Evolutionary conservation across 2,329 filamentous ascomycete species (phyloP), one percentile per base, ranked within the genome.

Genomic region (Pochonia chlamydosporia): DNA sequence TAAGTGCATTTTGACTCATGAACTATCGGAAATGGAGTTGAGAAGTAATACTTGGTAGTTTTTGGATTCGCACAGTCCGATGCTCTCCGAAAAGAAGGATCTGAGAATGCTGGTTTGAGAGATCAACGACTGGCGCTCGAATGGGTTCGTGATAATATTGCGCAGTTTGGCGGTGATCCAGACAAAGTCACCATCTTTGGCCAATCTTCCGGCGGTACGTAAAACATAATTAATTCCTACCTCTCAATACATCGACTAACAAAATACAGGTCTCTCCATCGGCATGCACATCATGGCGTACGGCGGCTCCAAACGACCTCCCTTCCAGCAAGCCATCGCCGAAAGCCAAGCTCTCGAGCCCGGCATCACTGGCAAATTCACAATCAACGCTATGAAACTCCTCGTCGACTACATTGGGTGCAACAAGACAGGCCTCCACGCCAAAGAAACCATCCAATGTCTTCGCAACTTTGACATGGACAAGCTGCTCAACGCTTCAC

Each of bases 271-370:
- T 8, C 56, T 72, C 3, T 59, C 69, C 9, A 64, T 73, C 4
- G 69, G 68, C 10, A 57, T 75, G 57, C 73, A 77, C 44, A 67
- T 74, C n/a, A 61, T 76, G 52, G 71, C 73, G 1, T 75, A 72
- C 47, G 73, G 71, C 13, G 71, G 61, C 16, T 63, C 51, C 21
- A 67, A 69, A 44, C 66, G 67, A 0, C 63, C 63, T 8, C 69
- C 70, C 0, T 78, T 76, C 54, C 67, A 70, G 21, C 66, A 66
- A 43, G 71, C 59, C 5, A 74, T 76, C 31, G 69, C 67, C 44
- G 60, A 75, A 50, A 73, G 68, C 49, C 72, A 74, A 49, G 66
- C 68, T 1, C 66, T 79, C 2, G 78, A 79, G 56, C 73, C 72
- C 2, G 75, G 74, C 3, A 74, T 74, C 49, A 68, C 67, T 4